Evolutionary conservation across 176 grass and related monocot species (phyloP), one percentile per base, ranked within the genome.

Genomic region (Triticum urartu): DNA sequence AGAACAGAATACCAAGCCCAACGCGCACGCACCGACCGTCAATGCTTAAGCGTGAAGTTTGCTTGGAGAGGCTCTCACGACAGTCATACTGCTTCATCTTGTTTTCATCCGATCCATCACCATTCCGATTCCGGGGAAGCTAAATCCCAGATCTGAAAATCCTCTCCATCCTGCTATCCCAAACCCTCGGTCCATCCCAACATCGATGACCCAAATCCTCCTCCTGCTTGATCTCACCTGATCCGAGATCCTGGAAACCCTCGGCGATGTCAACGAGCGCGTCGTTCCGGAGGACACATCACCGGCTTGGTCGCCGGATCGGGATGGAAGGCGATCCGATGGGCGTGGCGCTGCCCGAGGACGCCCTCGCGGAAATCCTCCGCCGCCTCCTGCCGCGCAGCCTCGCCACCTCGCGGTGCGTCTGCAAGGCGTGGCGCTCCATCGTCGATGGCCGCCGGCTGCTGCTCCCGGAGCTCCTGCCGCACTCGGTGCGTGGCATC

Each of bases 401-500:
- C 42, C 72, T 75, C 40, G 72, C 72, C 71, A 25, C 11, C 39
- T 45, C 71, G 11, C 71, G 71, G 71, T 74, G 71, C 71, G 71
- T 47, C 38, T 75, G 72, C 43, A 52, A 52, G 72, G 43, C 43
- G 72, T 75, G 72, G 72, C 7, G 72, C 45, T 43, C 43, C 24
- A 30, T 52, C 43, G 72, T 75, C 72, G 72, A 75, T 17, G 14
- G 43, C 72, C 43, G 72, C 25, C 25, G 72, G 72, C 72, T 75
- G 24, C 24, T 75, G 24, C 72, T 52, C 71, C 24, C 24, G 43
- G 72, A 52, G 43, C 72, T 75, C 43, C 13, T 75, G 43, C 72
- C 72, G 43, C 72, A 18, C 72, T 75, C 72, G 42, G 72, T 75
- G 12, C 42, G 42, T 13, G 72, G 72, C 40, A 75, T 75, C 72